Percentiles rank a stretch among this genome's conserved stretches.
Evolutionary conservation across 768 basidiomycete species (phyloP).

Genomic region (Lactarius vividus): DNA sequence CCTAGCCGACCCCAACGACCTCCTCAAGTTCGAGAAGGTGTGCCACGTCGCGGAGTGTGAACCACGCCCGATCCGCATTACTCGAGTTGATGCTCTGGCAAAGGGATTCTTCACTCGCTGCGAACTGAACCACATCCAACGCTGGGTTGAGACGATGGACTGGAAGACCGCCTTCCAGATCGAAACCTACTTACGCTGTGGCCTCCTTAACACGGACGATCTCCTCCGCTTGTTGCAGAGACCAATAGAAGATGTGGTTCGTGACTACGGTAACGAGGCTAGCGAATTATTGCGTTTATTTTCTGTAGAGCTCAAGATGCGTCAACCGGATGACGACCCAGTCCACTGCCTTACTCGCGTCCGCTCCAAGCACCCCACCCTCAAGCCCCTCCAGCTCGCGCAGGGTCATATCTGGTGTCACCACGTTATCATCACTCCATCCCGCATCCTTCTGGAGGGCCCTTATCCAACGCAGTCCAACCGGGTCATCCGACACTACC

Average conservation of each 20-base stretch:
- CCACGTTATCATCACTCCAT: slow-evolving; percentile 76
- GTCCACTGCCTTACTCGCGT: slow-evolving; percentile 47
- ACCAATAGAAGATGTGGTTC: slow-evolving; percentile 43
- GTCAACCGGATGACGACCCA: slow-evolving; percentile 43
- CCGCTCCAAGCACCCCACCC: slow-evolving; percentile 28
- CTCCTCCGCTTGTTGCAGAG: slow-evolving; percentile 45
- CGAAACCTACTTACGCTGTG: slow-evolving; percentile 64
- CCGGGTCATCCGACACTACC: slow-evolving; percentile 68
- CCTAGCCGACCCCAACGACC: slow-evolving; percentile 49
- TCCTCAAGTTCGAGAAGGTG: slow-evolving; percentile 51
- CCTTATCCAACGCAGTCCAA: slow-evolving; percentile 77
- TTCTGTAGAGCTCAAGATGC: slow-evolving; percentile 45
- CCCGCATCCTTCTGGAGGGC: slow-evolving; percentile 70
- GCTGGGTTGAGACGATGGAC: slow-evolving; percentile 45
- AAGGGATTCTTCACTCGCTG: slow-evolving; percentile 51
- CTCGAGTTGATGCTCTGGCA: slow-evolving; percentile 47
- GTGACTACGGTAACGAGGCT: slow-evolving; percentile 34
- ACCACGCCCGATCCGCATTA: slow-evolving; percentile 30
- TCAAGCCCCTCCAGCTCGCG: slow-evolving; percentile 30
- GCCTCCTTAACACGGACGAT: slow-evolving; percentile 58
- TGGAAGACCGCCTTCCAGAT: slow-evolving; percentile 79
- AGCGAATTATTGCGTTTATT: slow-evolving; percentile 55
- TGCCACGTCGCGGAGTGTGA: slow-evolving; percentile 50
- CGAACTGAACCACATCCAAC: slow-evolving; percentile 45
- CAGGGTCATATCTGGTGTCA: slow-evolving; percentile 60